These are phyloP conservation scores for Pezicula neosporulosa DNA, from an alignment of 2,329 filamentous ascomycete species.

Conservation along the genomic window DNA sequence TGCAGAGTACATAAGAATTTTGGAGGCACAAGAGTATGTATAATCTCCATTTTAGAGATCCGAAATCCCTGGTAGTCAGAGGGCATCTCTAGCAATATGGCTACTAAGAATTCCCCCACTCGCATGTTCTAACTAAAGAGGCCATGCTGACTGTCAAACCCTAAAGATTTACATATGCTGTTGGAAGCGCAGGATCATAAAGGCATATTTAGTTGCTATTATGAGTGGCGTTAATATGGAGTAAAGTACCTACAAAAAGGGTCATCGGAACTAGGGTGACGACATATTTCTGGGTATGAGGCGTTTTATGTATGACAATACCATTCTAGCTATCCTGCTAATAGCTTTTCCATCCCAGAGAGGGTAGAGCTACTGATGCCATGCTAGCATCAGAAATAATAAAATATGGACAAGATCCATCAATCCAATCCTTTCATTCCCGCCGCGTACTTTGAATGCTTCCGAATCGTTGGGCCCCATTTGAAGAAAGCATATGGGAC, in stretches of 20 bases:
- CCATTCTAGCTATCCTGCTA: too few species aligned
- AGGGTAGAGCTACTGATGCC: too few species aligned
- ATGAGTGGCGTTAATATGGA: background rate
- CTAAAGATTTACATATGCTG: background rate
- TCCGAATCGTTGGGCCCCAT: slow-evolving; percentile 22
- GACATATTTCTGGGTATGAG: too few species aligned
- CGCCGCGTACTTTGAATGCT: background rate
- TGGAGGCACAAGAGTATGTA: slow-evolving; percentile 29
- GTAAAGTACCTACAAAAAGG: background rate
- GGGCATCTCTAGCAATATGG: too few species aligned
- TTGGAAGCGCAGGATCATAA: background rate
- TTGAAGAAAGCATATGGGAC: slow-evolving; percentile 37
- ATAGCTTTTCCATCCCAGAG: too few species aligned
- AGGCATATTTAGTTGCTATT: background rate
- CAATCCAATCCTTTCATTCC: background rate
- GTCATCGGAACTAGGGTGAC: background rate
- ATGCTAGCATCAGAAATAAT: background rate
- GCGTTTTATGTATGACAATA: too few species aligned
- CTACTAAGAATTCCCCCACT: too few species aligned
- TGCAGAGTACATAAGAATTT: slow-evolving; percentile 32
- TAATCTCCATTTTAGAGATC: too few species aligned
- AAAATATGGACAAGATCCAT: background rate
- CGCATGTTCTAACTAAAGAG: too few species aligned
- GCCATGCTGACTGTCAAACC: too few species aligned
- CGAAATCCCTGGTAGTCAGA: too few species aligned